Conservation (phyloP, 768 basidiomycete species). For the Leucocoprinus sp. region DNA sequence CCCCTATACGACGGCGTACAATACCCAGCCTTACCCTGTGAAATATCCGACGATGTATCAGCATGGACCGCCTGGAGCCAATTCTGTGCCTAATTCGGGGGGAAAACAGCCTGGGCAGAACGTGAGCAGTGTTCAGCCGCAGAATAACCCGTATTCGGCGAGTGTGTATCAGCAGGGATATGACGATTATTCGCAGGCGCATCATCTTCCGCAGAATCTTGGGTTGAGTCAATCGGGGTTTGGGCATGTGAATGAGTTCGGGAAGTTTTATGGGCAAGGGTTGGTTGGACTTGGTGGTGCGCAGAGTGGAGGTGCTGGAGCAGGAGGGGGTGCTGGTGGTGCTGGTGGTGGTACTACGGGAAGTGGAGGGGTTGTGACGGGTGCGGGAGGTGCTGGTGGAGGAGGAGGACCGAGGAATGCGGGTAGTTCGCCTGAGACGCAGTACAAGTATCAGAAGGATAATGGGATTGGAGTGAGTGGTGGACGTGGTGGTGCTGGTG, state of each 20-base stretch:
- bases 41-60: constrained; percentile 77
- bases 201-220: constrained; percentile 48
- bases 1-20: constrained; percentile 52
- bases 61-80: constrained; percentile 60
- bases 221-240: constrained; percentile 34
- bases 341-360: constrained; percentile 26
- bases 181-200: constrained; percentile 40
- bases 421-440: constrained; percentile 60
- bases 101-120: constrained; percentile 57
- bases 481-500: constrained; percentile 35
- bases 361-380: too few species aligned
- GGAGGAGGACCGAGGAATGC: constrained; percentile 42
- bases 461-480: constrained; percentile 41
- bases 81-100: constrained; percentile 54
- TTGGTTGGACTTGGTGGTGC: constrained; percentile 62
- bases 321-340: too few species aligned
- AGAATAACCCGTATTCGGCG: constrained; percentile 53
- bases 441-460: constrained; percentile 72
- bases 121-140: constrained; percentile 37
- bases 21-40: constrained; percentile 59
- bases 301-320: too few species aligned
- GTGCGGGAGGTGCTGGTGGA: too few species aligned
- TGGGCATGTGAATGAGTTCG: constrained; percentile 31
- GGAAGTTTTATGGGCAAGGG: constrained; percentile 44
- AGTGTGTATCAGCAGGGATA: constrained; percentile 52